These are phyloP conservation scores for Rhynchosporium agropyri DNA, from an alignment of 2,329 filamentous ascomycete genomes.

Conservation along the genomic window DNA sequence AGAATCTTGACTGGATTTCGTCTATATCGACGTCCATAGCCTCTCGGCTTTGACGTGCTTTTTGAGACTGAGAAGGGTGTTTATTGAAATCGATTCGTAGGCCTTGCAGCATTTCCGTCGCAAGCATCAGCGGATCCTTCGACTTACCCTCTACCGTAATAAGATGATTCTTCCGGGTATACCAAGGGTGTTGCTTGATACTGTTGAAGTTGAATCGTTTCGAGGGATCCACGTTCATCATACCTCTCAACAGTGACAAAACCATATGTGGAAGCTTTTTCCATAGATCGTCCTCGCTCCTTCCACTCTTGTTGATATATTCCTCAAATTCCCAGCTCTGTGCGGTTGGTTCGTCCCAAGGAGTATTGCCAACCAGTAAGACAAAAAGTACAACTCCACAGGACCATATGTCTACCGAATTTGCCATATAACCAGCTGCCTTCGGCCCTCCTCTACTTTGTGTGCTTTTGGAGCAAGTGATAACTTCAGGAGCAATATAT, in stretches of 20 bases:
- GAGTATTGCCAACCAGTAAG: constrained; percentile 91
- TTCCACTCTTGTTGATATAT: constrained; percentile 78
- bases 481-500: constrained; percentile 95
- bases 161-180: constrained; percentile 78
- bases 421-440: constrained; percentile 69
- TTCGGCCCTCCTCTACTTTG: constrained; percentile 51
- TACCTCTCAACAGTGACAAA: constrained; percentile 83
- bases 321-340: constrained; percentile 90
- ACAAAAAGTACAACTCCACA: constrained; percentile 98
- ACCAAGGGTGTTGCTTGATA: constrained; percentile 93
- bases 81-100: constrained; percentile 86
- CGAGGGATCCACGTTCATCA: constrained; percentile 79
- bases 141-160: constrained; percentile 74
- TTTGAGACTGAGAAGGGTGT: constrained; percentile 52
- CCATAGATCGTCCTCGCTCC: constrained; percentile 86
- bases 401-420: constrained; percentile 93
- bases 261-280: constrained; percentile 71
- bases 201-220: constrained; percentile 84
- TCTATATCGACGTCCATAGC: constrained; percentile 71
- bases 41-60: constrained; percentile 46
- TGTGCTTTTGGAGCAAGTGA: constrained; percentile 52
- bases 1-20: constrained; percentile 54
- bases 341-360: constrained; percentile 90
- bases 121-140: constrained; percentile 78
- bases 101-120: constrained; percentile 93